Evolutionary conservation across 805 yeast genomes (phyloP), one percentile per base, ranked within the genome.

Genomic region (Isabelozyma pseudorhagii): DNA sequence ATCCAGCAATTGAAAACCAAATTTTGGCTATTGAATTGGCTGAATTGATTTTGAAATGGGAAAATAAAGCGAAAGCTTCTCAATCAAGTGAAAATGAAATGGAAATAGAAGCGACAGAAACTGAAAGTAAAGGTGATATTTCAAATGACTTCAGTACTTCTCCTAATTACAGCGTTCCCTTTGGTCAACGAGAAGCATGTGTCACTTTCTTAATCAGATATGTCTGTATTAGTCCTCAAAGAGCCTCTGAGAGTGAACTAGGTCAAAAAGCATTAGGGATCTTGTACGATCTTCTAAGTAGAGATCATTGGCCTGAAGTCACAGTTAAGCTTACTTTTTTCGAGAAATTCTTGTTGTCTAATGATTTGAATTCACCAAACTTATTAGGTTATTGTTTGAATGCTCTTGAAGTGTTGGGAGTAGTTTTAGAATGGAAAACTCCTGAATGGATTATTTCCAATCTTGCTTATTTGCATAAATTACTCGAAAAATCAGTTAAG

Each of bases 11-110:
- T 18, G 97, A 93, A 53, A 89, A 87, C 57, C 97, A 91, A 62
- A 75, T 82, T 0, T 69, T 93, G 52, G 97, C 97, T 0, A 87
- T 93, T 51, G 98, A 93, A 55, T 69, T 94, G 49, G 96, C 97
- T 0, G 96, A 90, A 50, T 67, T 93, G 51, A 83, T 94, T 48
- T 72, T 91, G 51, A 80, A 80, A 44, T 94, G 99, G 99, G 98
- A 92, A 64, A 75, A 75, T 6, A 78, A 72, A 53, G 77, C 85
- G 0, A 60, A 65, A 44, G 47, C 50, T 34, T 62, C 52, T 28
- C 47, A 40, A 18, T 40, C 18, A 8, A 47, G 46, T 11, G 56
- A 58, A 27, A 25, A 4, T 13, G 52, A 42, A 31, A 45, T 43
- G 13, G 45, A 21, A 18, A 53, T 54, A 17, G 48, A 34, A 13